A percentile compares a stretch with the other conserved stretches of the same genome.
Evolutionary conservation across 352 stramenopile species (phyloP).

Genomic region (Blastocystis sp.): DNA sequence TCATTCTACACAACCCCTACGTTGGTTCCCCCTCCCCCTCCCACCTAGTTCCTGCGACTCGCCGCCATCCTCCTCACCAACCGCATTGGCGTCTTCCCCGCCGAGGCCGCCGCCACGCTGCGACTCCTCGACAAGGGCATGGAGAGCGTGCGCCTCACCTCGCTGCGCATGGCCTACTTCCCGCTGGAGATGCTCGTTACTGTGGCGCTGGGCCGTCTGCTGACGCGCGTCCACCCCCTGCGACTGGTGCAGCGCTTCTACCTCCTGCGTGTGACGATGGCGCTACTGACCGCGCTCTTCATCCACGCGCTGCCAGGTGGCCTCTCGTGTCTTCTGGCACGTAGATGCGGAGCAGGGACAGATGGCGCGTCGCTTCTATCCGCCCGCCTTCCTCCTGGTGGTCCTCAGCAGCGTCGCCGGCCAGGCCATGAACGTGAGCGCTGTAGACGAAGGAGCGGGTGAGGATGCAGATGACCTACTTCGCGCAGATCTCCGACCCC

Average conservation of each 20-base stretch:
- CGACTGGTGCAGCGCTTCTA: constrained; percentile 40
- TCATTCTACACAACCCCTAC: constrained; percentile 39
- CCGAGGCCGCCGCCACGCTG: constrained; percentile 3
- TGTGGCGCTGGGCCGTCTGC: not conserved
- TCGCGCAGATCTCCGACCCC: constrained; percentile 75
- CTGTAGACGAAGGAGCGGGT: not conserved
- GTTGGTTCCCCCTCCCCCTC: not conserved
- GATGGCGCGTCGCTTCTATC: constrained; percentile 7
- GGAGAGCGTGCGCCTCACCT: not conserved
- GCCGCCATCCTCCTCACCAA: constrained; percentile 26
- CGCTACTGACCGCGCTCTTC: not conserved
- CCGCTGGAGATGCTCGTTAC: constrained; percentile 41
- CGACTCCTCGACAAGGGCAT: constrained; percentile 43
- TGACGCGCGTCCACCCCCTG: not conserved
- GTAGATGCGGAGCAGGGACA: not conserved
- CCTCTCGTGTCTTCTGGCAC: not conserved
- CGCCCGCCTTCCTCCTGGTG: not conserved
- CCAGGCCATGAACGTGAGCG: constrained; percentile 21
- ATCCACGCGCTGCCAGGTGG: constrained; percentile 14
- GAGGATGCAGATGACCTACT: constrained; percentile 71
- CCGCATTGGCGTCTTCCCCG: constrained; percentile 43
- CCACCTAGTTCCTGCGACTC: constrained; percentile 28
- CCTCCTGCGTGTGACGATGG: not conserved
- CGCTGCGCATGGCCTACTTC: constrained; percentile 6
- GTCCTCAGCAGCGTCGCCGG: not conserved